phyloP scores from a whole-genome alignment of 75 land plant genomes.

The Selaginella tamariscina region DNA sequence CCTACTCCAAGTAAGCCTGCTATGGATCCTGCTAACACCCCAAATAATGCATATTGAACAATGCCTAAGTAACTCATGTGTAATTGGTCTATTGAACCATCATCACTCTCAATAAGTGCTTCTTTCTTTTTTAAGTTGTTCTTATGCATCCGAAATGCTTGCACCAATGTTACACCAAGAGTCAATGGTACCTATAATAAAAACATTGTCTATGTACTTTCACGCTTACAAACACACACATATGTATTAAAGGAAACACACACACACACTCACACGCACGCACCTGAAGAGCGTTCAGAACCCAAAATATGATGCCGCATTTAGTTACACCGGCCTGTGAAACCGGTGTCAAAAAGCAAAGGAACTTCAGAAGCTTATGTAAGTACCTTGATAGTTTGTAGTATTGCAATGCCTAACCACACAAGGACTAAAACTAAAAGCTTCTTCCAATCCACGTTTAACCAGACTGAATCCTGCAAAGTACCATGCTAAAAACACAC shows the following conservation, averaged over 20 bases:
- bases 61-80: conserved; percentile 3
- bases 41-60: conserved; percentile 49
- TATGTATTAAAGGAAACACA: not conserved
- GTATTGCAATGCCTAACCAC: conserved; percentile 39
- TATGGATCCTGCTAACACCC: conserved; percentile 67
- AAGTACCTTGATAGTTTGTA: conserved; percentile 53
- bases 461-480: conserved; percentile 40
- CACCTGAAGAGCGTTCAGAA: conserved; percentile 48
- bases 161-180: conserved; percentile 30
- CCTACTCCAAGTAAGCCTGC: conserved; percentile 84
- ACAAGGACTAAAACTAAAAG: conserved; percentile 34
- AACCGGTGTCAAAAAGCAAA: not conserved
- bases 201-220: not conserved
- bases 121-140: not conserved
- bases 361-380: not conserved
- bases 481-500: too few relatives aligned
- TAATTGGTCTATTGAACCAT: not conserved
- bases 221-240: not conserved
- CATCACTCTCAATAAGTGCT: too few relatives aligned
- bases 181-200: conserved; percentile 58
- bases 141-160: conserved; percentile 35
- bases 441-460: conserved; percentile 40
- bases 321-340: conserved; percentile 32
- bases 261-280: not conserved
- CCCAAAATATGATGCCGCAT: conserved; percentile 52